Conservation (phyloP, 805 yeast species). For the Yarrowia osloensis region DNA sequence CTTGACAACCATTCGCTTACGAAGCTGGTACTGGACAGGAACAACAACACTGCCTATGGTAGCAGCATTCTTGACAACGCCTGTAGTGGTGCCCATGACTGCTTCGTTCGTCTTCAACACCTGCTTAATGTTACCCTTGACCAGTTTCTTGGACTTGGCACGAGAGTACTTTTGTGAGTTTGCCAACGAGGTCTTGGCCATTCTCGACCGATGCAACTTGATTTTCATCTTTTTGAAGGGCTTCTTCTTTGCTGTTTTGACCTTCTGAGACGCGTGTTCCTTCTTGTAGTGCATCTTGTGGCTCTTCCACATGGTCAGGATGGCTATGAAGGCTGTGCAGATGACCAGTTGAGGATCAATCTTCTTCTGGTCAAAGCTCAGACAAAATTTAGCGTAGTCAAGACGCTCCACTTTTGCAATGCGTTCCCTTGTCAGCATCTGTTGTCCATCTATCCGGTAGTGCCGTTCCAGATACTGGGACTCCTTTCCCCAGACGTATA, state of each 20-base stretch:
- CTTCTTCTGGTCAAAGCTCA: conserved; percentile 8
- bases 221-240: not conserved
- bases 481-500: conserved; percentile 9
- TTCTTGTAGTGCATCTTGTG: conserved; percentile 13
- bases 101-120: conserved; percentile 3
- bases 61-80: not conserved
- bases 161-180: conserved; percentile 6
- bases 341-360: conserved; percentile 22
- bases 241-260: not conserved
- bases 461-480: conserved; percentile 18
- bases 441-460: not conserved
- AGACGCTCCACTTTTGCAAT: conserved; percentile 3
- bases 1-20: conserved; percentile 4
- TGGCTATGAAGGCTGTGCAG: conserved; percentile 3
- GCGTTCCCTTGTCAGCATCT: not conserved
- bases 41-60: conserved; percentile 13
- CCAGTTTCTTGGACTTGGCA: conserved; percentile 3
- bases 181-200: not conserved
- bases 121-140: not conserved
- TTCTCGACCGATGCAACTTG: not conserved
- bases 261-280: not conserved
- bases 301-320: conserved; percentile 1
- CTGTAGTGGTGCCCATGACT: conserved; percentile 3
- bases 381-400: not conserved
- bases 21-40: conserved; percentile 7